Evolutionary conservation across 176 grass and related monocot species (phyloP).

Genomic region (Carex pumila): DNA sequence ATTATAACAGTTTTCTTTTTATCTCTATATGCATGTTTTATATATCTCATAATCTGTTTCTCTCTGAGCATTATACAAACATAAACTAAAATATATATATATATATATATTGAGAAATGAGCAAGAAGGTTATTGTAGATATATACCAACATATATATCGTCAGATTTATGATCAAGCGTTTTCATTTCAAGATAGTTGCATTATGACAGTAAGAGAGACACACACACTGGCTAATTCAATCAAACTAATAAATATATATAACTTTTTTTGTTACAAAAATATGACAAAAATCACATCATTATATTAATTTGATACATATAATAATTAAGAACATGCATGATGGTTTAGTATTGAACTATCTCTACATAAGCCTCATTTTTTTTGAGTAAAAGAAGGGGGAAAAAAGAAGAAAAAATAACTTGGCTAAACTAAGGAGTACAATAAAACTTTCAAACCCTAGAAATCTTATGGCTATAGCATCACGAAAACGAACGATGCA

Average conservation of each 20-base stretch:
- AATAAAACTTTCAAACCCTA: background rate
- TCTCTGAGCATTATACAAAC: background rate
- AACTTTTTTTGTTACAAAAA: background rate
- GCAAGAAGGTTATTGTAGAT: background rate
- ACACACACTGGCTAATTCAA: background rate
- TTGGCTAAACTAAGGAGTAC: background rate
- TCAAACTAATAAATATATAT: background rate
- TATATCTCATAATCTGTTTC: background rate
- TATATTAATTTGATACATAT: background rate
- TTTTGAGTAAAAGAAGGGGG: background rate
- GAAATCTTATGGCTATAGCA: background rate
- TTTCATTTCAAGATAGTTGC: background rate
- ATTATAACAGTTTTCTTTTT: background rate
- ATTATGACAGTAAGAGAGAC: background rate
- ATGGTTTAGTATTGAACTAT: background rate
- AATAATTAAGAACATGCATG: background rate
- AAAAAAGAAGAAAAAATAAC: background rate
- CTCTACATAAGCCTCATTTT: background rate
- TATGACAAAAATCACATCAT: background rate
- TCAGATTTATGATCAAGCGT: background rate
- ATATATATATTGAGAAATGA: background rate
- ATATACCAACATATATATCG: background rate
- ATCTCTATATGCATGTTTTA: background rate
- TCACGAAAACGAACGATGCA: slow-evolving; percentile 6
- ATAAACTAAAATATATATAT: background rate